phyloP scores from a whole-genome alignment of 441 rosid genomes.

The Eruca vesicaria region DNA sequence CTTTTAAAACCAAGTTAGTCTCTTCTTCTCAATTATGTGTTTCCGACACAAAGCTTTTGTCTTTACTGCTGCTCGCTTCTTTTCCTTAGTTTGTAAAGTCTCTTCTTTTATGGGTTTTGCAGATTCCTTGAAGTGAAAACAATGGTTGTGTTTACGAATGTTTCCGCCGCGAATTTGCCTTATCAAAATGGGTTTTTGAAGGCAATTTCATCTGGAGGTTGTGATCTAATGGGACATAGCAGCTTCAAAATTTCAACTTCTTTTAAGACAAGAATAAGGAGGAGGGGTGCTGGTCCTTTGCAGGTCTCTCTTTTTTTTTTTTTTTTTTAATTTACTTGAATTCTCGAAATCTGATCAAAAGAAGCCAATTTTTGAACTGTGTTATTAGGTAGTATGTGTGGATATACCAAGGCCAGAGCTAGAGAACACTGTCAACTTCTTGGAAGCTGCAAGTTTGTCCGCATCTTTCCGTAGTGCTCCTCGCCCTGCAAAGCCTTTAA shows the following conservation, averaged over 20 bases:
- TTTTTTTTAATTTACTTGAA: too few species aligned
- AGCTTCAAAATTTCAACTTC: conserved; percentile 38
- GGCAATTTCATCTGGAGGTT: conserved; percentile 39
- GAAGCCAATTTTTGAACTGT: neutral
- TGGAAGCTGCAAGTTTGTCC: conserved; percentile 87
- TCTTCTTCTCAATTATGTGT: neutral
- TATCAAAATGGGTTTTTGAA: conserved; percentile 10
- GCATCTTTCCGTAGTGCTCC: conserved; percentile 64
- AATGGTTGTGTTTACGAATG: conserved; percentile 56
- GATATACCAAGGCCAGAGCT: conserved; percentile 89
- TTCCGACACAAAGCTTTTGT: neutral
- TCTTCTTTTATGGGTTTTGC: neutral
- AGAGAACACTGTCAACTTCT: conserved; percentile 68
- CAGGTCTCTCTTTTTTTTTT: conserved; percentile 40
- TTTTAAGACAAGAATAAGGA: conserved; percentile 38
- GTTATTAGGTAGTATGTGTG: conserved; percentile 67
- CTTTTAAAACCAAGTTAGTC: neutral
- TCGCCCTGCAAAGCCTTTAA: conserved; percentile 69
- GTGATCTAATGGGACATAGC: conserved; percentile 49
- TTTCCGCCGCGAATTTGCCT: conserved; percentile 51
- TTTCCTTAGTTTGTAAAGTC: neutral
- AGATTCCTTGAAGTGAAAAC: conserved; percentile 15
- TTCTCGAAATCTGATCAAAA: neutral
- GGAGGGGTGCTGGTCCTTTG: conserved; percentile 35
- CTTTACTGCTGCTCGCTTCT: neutral